Evolutionary conservation across 2,329 filamentous ascomycete species (phyloP), one percentile per base, ranked within the genome.

Genomic region (Arthroderma sp.): DNA sequence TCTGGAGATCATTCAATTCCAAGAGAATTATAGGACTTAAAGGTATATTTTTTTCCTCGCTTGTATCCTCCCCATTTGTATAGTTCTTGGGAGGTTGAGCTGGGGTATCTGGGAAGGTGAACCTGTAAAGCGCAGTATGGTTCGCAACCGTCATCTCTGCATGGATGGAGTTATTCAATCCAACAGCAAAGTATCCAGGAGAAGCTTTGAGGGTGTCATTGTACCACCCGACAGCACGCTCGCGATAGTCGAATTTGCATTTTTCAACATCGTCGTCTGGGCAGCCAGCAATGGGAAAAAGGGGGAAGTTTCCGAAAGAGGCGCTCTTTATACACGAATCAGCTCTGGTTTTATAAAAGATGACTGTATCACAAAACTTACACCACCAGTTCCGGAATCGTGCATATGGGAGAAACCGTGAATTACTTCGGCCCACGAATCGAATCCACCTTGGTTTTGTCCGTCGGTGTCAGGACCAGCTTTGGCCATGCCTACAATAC

Each of bases 281-380:
- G 50, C 82, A 86, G 36, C 68, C 67, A 3, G 73, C 64, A 49
- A 83, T 80, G 0, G 81, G 71, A 50, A 86, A 86, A 1, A 86
- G 65, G 0, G 83, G 78, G 43, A 86, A 86, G 55, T 84, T 85
- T 10, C 82, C 83, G 9, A 86, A 63, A 4, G 78, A 84, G 0
- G 81, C 75, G 1, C 63, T 51, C 61, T 34, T 2, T 22, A 22
- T 22, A 22, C 3, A 22, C 3, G 15, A 3, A 22, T 22, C 3
- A 22, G 15, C 15, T 22, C 15, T 22, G 15, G 3, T 3, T 22
- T 22, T 22, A 22, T 22, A 22, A 22, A 22, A 22, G 15, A 22
- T 22, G 15, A 22, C 2, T 22, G 3, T 22, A 22, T 22, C 15
- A 22, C 1, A 22, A 22, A 22, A 43, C 54, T 49, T 54, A 68